A percentile compares a stretch with the other conserved stretches of the same genome.
These are phyloP conservation scores for Phytophthora foliorum DNA, from an alignment of 352 stramenopile genomes.

Conservation along the genomic window DNA sequence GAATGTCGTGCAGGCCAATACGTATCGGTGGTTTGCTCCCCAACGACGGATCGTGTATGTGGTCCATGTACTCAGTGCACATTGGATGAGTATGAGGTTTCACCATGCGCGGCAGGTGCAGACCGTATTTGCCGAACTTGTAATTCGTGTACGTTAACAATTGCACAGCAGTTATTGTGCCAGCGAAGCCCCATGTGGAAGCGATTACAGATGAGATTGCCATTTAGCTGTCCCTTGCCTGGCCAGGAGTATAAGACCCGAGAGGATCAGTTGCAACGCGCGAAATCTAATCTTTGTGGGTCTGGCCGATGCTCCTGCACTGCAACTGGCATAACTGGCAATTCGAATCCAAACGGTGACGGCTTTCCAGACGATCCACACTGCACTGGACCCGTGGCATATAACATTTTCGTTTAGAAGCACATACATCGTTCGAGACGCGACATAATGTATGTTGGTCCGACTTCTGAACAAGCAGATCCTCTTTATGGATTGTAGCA, in stretches of 20 bases:
- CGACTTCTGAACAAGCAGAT: not conserved
- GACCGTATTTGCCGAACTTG: constrained; percentile 80
- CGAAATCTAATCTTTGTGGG: constrained; percentile 79
- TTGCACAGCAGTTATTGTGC: constrained; percentile 65
- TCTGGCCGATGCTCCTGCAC: constrained; percentile 78
- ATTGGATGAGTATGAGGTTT: constrained; percentile 76
- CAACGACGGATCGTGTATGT: constrained; percentile 71
- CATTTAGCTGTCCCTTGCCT: constrained; percentile 73
- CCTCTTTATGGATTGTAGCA: not conserved
- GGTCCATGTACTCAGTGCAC: constrained; percentile 71
- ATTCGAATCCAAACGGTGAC: constrained; percentile 79
- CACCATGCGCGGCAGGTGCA: constrained; percentile 55
- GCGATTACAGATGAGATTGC: constrained; percentile 63
- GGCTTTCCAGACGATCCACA: constrained; percentile 74
- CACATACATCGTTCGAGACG: not conserved
- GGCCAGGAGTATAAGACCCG: constrained; percentile 66
- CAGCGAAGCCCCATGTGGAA: constrained; percentile 69
- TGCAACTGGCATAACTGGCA: constrained; percentile 64
- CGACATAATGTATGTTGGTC: not conserved
- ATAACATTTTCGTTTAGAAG: constrained; percentile 67
- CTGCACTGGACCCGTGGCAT: constrained; percentile 69
- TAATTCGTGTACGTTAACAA: constrained; percentile 76
- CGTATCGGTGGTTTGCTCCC: constrained; percentile 50
- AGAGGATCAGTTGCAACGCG: constrained; percentile 66
- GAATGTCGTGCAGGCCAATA: constrained; percentile 71